Evolutionary conservation across 495 filamentous ascomycete genomes (phyloP).

Genomic region (Penicillium chermesinum): DNA sequence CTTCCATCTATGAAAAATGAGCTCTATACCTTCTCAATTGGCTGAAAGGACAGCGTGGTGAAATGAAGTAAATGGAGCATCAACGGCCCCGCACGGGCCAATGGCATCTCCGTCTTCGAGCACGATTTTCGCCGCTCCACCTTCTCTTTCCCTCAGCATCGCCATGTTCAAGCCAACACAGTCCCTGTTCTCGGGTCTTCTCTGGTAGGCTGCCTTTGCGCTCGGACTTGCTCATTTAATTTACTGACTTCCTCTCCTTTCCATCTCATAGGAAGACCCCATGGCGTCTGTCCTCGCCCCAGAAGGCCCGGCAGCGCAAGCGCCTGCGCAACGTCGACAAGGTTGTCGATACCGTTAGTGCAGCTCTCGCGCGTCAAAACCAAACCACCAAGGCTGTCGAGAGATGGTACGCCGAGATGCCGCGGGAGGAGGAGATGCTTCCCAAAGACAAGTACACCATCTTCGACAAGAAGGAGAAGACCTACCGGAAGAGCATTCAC

Average conservation of each 20-base stretch:
- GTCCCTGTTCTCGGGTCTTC: conserved; percentile 70
- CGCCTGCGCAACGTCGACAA: conserved; percentile 81
- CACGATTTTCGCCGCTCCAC: conserved; percentile 25
- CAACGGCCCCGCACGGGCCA: conserved; percentile 20
- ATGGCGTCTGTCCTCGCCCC: conserved; percentile 85
- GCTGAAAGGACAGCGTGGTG: neutral
- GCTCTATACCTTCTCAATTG: no score
- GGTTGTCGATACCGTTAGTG: conserved; percentile 71
- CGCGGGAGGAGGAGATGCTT: conserved; percentile 91
- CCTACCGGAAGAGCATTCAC: conserved; percentile 92
- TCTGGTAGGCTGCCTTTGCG: conserved; percentile 56
- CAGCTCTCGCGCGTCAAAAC: conserved; percentile 66
- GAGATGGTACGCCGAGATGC: conserved; percentile 93
- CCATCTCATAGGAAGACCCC: conserved; percentile 78
- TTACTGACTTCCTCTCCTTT: neutral
- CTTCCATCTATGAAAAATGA: no score
- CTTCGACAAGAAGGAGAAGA: conserved; percentile 93
- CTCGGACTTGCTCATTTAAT: neutral
- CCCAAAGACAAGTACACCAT: conserved; percentile 96
- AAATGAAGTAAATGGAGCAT: conserved; percentile 1
- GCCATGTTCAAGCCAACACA: conserved; percentile 69
- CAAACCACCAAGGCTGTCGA: conserved; percentile 66
- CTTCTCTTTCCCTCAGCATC: conserved; percentile 8
- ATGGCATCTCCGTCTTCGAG: conserved; percentile 22
- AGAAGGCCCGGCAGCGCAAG: conserved; percentile 85